Evolutionary conservation across 2,329 filamentous ascomycete genomes (phyloP).

Genomic region (Plectosphaerella sp.): DNA sequence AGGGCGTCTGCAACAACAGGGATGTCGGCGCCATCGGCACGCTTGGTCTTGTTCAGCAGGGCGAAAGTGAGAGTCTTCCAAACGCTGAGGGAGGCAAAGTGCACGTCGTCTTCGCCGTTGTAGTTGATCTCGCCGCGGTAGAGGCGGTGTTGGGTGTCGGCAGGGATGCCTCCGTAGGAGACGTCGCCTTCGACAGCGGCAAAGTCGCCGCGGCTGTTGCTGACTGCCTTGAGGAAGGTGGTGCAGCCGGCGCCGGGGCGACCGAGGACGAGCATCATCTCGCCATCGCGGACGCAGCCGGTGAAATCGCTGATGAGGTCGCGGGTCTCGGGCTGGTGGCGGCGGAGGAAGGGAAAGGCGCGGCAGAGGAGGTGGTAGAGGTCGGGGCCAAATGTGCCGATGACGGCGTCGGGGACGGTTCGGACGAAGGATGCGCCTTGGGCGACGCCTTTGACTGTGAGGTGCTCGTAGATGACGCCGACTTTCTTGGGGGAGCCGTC

Average conservation of each 20-base stretch:
- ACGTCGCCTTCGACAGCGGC: slow-evolving; percentile 65
- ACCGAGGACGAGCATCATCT: slow-evolving; percentile 49
- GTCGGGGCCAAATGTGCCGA: slow-evolving; percentile 78
- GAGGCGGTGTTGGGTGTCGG: slow-evolving; percentile 60
- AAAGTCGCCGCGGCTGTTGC: slow-evolving; percentile 64
- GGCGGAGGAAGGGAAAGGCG: slow-evolving; percentile 26
- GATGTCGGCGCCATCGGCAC: slow-evolving; percentile 19
- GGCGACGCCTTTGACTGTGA: slow-evolving; percentile 69
- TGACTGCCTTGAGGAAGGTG: slow-evolving; percentile 72
- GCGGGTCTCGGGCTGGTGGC: slow-evolving; percentile 15
- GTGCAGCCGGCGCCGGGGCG: slow-evolving; percentile 71
- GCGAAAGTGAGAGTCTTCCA: slow-evolving; percentile 76
- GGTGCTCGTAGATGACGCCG: slow-evolving; percentile 70
- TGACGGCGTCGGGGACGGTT: slow-evolving; percentile 67
- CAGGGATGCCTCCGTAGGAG: slow-evolving; percentile 66
- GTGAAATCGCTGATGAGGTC: slow-evolving; percentile 26
- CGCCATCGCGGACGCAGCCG: slow-evolving; percentile 27
- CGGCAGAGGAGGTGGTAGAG: slow-evolving; percentile 58
- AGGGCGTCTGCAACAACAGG: slow-evolving; percentile 34
- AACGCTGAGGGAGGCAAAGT: slow-evolving; percentile 70
- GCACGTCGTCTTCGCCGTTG: slow-evolving; percentile 74
- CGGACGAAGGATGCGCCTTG: slow-evolving; percentile 64
- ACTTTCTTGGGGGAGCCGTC: slow-evolving; percentile 60
- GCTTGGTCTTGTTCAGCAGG: slow-evolving; percentile 12
- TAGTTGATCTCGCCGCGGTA: slow-evolving; percentile 76